Percentiles rank a stretch among this genome's conserved stretches.
Evolutionary conservation across 768 basidiomycete species (phyloP).

Genomic region (Sistotremastrum niveocremeum): DNA sequence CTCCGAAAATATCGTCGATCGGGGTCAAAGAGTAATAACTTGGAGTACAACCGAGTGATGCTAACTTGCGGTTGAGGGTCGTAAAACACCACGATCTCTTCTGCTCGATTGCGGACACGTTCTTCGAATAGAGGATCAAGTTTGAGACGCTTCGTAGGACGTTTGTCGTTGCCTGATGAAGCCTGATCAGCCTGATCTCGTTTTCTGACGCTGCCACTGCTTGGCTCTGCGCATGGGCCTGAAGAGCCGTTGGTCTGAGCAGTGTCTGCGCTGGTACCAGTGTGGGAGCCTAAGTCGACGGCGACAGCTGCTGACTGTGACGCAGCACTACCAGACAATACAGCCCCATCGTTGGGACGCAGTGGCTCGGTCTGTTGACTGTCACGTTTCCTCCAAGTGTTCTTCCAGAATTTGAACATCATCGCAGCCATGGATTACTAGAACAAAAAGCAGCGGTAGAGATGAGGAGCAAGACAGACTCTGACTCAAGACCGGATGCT

Average conservation of each 20-base stretch:
- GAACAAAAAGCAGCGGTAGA: neutral
- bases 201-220: neutral
- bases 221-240: neutral
- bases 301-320: slow-evolving; percentile 7
- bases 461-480: neutral
- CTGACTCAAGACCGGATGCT: neutral
- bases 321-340: slow-evolving; percentile 11
- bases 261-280: neutral
- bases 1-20: slow-evolving; percentile 23
- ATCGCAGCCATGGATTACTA: neutral
- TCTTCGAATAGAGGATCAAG: no score
- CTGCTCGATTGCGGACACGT: no score
- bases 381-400: slow-evolving; percentile 26
- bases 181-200: neutral
- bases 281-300: slow-evolving; percentile 1
- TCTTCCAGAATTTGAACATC: slow-evolving; percentile 41
- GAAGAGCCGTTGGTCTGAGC: slow-evolving; percentile 28
- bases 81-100: slow-evolving; percentile 32
- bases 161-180: no score
- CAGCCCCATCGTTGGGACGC: slow-evolving; percentile 11
- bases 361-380: neutral
- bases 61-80: slow-evolving; percentile 21
- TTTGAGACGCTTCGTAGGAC: neutral
- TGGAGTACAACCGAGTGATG: slow-evolving; percentile 31
- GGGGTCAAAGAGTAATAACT: slow-evolving; percentile 33